Percentiles rank a stretch among this genome's conserved stretches.
Conservation (phyloP, 371 early-diverging fungal genomes). For the Chytridium lagenaria region DNA sequence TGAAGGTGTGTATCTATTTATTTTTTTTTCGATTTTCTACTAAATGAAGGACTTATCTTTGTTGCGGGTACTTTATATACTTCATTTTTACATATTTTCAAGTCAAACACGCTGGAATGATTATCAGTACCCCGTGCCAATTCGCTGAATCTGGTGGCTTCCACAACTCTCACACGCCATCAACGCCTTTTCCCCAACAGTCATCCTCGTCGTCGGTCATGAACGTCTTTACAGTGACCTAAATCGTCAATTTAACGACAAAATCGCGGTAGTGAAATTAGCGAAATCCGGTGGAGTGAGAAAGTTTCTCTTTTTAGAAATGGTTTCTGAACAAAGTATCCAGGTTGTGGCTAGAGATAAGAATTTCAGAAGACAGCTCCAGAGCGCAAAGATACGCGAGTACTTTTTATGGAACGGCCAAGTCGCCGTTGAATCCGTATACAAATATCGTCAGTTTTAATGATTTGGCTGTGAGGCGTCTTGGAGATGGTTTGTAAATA, state of each 20-base stretch:
- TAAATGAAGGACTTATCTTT: conserved; percentile 18
- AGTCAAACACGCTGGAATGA: conserved; percentile 51
- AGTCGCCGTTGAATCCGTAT: conserved; percentile 80
- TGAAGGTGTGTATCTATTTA: conserved; percentile 52
- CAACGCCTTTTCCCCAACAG: conserved; percentile 59
- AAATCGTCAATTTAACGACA: conserved; percentile 58
- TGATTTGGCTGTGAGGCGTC: conserved; percentile 78
- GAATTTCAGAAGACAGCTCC: conserved; percentile 68
- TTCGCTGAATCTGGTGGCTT: conserved; percentile 56
- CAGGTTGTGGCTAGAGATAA: conserved; percentile 85
- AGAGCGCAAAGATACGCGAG: conserved; percentile 79
- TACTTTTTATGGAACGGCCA: conserved; percentile 93
- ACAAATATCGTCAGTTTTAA: conserved; percentile 77
- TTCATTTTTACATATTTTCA: too few species aligned
- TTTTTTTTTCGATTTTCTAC: background rate
- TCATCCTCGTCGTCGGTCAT: conserved; percentile 87
- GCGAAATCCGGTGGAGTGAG: conserved; percentile 92
- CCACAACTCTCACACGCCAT: conserved; percentile 44
- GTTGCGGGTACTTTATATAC: too few species aligned
- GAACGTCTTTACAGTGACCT: conserved; percentile 91
- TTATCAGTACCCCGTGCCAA: conserved; percentile 64
- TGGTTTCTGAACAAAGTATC: background rate
- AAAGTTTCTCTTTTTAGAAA: background rate
- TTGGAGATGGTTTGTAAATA: conserved; percentile 73
- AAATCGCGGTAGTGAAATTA: conserved; percentile 78